phyloP scores from a whole-genome alignment of 768 basidiomycete genomes.

The Amanita polypyramis region DNA sequence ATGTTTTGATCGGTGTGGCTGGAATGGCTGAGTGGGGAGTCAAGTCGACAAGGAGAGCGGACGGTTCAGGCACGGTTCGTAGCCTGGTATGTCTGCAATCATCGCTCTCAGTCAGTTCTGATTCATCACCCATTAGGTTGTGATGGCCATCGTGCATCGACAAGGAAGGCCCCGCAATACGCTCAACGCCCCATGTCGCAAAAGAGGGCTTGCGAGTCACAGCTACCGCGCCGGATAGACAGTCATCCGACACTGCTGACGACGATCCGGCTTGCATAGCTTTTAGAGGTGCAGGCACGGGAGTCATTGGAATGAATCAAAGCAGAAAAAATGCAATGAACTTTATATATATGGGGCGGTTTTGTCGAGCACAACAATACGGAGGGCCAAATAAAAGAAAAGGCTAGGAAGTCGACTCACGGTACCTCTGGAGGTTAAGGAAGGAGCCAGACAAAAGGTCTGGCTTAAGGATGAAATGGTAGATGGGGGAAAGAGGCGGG shows the following conservation, averaged over 20 bases:
- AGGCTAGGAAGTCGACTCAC: constrained; percentile 4
- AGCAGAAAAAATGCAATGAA: neutral
- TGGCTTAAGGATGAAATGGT: neutral
- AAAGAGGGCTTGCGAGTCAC: neutral
- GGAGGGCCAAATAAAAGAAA: constrained; percentile 1
- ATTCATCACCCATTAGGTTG: constrained; percentile 21
- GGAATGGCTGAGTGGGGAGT: constrained; percentile 40
- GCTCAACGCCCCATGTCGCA: neutral
- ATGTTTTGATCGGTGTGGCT: constrained; percentile 20
- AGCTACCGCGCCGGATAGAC: neutral
- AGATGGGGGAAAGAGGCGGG: constrained; percentile 1
- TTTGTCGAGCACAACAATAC: neutral
- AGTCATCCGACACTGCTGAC: neutral
- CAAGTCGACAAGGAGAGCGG: constrained; percentile 15
- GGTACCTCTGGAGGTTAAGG: neutral
- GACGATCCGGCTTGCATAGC: neutral
- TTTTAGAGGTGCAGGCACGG: neutral
- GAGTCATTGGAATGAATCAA: neutral
- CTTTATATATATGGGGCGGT: neutral
- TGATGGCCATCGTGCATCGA: neutral
- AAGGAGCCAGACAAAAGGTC: neutral
- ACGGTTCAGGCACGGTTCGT: constrained; percentile 38
- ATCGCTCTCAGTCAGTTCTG: constrained; percentile 40
- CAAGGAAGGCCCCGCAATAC: neutral
- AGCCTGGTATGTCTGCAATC: constrained; percentile 47